Percentiles rank a stretch among this genome's conserved stretches.
Conservation (phyloP, 2,329 filamentous ascomycete genomes). For the Alternaria consortialis region DNA sequence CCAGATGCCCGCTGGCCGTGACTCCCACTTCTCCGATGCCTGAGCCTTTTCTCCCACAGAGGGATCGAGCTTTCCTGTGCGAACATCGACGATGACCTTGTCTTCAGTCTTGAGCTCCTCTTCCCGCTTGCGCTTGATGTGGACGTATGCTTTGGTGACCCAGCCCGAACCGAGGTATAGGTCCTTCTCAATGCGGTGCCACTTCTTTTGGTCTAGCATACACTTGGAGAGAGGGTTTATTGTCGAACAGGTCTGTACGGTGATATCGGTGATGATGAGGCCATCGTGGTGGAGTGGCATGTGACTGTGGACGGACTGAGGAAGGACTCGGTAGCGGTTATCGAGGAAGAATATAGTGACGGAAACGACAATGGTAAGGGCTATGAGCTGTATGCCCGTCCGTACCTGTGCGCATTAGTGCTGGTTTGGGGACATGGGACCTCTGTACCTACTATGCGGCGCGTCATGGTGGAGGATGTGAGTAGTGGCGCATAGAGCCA, state of each 20-base stretch:
- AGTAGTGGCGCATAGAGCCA: conserved; percentile 22
- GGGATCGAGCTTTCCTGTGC: conserved; percentile 77
- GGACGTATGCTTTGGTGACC: conserved; percentile 79
- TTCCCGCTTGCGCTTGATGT: conserved; percentile 84
- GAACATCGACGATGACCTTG: conserved; percentile 80
- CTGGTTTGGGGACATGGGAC: background rate
- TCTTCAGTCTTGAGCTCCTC: conserved; percentile 79
- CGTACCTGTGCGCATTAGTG: conserved; percentile 52
- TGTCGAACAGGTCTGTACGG: conserved; percentile 76
- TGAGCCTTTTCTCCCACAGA: conserved; percentile 64
- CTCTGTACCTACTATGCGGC: conserved; percentile 48
- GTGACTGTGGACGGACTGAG: conserved; percentile 84
- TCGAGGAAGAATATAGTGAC: conserved; percentile 84
- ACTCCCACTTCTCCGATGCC: conserved; percentile 76
- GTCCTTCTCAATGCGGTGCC: conserved; percentile 90
- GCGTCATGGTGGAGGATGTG: conserved; percentile 46
- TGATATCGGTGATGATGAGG: conserved; percentile 85
- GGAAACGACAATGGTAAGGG: conserved; percentile 69
- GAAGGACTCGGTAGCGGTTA: conserved; percentile 86
- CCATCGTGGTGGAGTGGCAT: conserved; percentile 84
- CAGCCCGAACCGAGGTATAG: conserved; percentile 80
- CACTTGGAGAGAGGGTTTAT: conserved; percentile 79
- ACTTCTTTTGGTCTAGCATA: conserved; percentile 74
- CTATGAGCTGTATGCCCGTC: conserved; percentile 78
- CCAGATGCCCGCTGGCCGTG: conserved; percentile 80